Evolutionary conservation across 1,284 basidiomycete genomes (phyloP).

Genomic region (Apiotrichum sp.): DNA sequence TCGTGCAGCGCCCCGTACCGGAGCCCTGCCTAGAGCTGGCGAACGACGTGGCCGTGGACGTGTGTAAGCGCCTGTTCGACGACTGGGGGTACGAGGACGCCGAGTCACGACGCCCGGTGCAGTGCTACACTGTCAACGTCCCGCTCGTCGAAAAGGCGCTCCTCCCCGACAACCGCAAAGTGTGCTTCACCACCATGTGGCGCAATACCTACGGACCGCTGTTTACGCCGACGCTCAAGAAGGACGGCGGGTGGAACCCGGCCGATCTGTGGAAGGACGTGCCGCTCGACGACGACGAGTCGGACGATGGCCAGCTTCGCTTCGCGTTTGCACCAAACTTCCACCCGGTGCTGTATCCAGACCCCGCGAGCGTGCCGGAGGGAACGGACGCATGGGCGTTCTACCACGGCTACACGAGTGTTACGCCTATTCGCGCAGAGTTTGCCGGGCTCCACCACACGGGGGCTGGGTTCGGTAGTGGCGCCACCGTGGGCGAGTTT

Average conservation of each 20-base stretch:
- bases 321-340: conserved; percentile 82
- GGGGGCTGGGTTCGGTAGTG: conserved; percentile 19
- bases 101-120: conserved; percentile 20
- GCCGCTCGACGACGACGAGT: neutral
- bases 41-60: conserved; percentile 59
- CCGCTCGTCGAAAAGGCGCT: conserved; percentile 40
- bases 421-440: conserved; percentile 35
- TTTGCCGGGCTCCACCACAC: conserved; percentile 23
- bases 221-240: conserved; percentile 32
- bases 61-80: conserved; percentile 66
- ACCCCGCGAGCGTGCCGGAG: conserved; percentile 56
- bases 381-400: conserved; percentile 66
- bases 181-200: conserved; percentile 45
- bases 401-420: conserved; percentile 36
- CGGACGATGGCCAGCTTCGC: conserved; percentile 46
- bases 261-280: conserved; percentile 4
- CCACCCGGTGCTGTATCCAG: conserved; percentile 60
- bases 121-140: conserved; percentile 45
- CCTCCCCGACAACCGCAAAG: conserved; percentile 24
- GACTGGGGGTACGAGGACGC: conserved; percentile 66
- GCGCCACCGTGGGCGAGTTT: neutral
- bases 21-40: conserved; percentile 59
- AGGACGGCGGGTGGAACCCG: conserved; percentile 7
- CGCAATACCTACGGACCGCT: conserved; percentile 44
- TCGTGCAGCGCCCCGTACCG: conserved; percentile 65